Evolutionary conservation across 331 rosid genomes (phyloP).

Genomic region (Rosa hybrid): DNA sequence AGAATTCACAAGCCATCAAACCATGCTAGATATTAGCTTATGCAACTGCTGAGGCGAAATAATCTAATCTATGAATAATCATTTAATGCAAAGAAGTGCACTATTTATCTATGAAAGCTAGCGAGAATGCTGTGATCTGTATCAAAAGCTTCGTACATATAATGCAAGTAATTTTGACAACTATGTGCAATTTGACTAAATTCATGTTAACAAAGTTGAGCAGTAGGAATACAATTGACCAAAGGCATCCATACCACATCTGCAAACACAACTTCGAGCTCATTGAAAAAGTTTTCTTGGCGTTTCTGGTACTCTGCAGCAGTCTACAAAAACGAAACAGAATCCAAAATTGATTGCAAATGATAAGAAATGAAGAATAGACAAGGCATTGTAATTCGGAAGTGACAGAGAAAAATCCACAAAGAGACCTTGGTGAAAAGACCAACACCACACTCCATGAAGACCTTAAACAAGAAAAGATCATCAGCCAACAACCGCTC

Average conservation of each 20-base stretch:
- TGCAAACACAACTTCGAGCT: constrained; percentile 85
- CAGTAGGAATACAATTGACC: constrained; percentile 1
- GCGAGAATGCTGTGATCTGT: neutral
- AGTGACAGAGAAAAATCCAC: neutral
- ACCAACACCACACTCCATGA: constrained; percentile 94
- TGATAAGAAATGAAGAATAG: neutral
- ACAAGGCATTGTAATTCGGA: neutral
- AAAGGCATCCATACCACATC: constrained; percentile 74
- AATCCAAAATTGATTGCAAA: neutral
- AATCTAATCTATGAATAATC: neutral
- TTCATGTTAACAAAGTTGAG: neutral
- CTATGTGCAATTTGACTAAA: neutral
- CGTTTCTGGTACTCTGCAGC: constrained; percentile 92
- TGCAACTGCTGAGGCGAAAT: neutral
- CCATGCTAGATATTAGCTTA: neutral
- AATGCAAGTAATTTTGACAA: neutral
- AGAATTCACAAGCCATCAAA: neutral
- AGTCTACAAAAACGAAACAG: constrained; percentile 53
- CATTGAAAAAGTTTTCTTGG: constrained; percentile 81
- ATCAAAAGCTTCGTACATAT: neutral
- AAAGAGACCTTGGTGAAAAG: constrained; percentile 76
- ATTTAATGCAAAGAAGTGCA: neutral
- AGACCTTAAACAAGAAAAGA: constrained; percentile 78
- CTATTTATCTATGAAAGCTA: neutral
- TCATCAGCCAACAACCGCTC: constrained; percentile 95